These are phyloP conservation scores for Sclerotinia trifoliorum DNA, from an alignment of 2,329 filamentous ascomycete genomes.

Conservation along the genomic window DNA sequence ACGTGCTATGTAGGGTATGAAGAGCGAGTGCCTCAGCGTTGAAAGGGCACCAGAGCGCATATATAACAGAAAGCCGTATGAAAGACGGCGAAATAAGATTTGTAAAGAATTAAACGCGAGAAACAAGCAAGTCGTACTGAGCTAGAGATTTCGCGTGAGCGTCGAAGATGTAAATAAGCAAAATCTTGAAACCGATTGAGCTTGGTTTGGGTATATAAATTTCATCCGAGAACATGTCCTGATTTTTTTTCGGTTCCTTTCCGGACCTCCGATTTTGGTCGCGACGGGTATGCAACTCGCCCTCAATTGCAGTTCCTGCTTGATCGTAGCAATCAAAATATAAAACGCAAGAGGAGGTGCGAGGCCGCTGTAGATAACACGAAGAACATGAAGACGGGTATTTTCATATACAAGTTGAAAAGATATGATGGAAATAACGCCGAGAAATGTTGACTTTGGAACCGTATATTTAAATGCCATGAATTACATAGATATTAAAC, in stretches of 20 bases:
- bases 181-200: not conserved
- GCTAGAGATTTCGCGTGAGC: constrained; percentile 17
- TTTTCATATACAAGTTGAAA: constrained; percentile 15
- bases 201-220: constrained; percentile 19
- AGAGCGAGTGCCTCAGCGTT: not conserved
- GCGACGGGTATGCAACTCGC: not conserved
- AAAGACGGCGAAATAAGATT: not conserved
- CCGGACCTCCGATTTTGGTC: not conserved
- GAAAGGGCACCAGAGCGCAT: not conserved
- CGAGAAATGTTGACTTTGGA: constrained; percentile 10
- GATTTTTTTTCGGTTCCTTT: not conserved
- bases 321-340: not conserved
- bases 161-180: constrained; percentile 17
- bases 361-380: not conserved
- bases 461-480: constrained; percentile 12
- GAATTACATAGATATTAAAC: constrained; percentile 24
- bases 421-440: constrained; percentile 12
- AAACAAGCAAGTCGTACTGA: constrained; percentile 4
- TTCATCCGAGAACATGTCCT: constrained; percentile 6
- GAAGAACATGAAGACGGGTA: not conserved
- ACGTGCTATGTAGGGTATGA: constrained; percentile 16
- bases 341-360: not conserved
- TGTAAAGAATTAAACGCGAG: not conserved
- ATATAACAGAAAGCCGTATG: not conserved
- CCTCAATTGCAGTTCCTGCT: not conserved